Evolutionary conservation across 805 yeast genomes (phyloP).

Genomic region (Starmerella vaccinii): DNA sequence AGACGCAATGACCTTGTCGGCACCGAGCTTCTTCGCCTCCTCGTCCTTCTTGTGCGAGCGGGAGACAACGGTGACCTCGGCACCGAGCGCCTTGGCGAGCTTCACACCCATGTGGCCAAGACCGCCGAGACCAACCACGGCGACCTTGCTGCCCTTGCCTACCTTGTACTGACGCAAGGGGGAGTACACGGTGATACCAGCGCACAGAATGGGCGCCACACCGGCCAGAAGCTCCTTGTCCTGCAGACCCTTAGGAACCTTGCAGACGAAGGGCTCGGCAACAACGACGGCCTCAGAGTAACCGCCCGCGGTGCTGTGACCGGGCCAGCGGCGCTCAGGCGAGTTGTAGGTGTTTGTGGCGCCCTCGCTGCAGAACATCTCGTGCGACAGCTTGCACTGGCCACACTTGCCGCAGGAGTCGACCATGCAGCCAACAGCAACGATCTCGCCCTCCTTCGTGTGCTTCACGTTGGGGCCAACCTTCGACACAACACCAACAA

Average conservation of each 20-base stretch:
- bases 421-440: constrained; percentile 68
- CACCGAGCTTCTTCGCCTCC: constrained; percentile 47
- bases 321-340: constrained; percentile 42
- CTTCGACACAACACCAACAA: constrained; percentile 31
- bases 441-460: constrained; percentile 59
- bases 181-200: constrained; percentile 62
- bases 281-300: constrained; percentile 29
- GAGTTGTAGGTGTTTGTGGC: constrained; percentile 44
- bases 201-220: constrained; percentile 69
- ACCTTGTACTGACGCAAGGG: constrained; percentile 45
- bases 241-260: constrained; percentile 47
- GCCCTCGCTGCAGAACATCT: constrained; percentile 43
- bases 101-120: constrained; percentile 53
- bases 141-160: constrained; percentile 44
- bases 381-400: constrained; percentile 46
- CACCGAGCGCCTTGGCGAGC: constrained; percentile 52
- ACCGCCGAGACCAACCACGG: constrained; percentile 56
- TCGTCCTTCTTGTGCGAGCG: constrained; percentile 42
- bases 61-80: constrained; percentile 49
- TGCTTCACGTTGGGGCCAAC: constrained; percentile 47
- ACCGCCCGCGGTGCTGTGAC: constrained; percentile 44
- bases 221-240: constrained; percentile 35
- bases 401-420: constrained; percentile 51
- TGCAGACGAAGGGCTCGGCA: constrained; percentile 52
- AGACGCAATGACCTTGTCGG: constrained; percentile 46